phyloP scores from a whole-genome alignment of 2,329 filamentous ascomycete genomes.

The Alternaria novae-zelandiae region DNA sequence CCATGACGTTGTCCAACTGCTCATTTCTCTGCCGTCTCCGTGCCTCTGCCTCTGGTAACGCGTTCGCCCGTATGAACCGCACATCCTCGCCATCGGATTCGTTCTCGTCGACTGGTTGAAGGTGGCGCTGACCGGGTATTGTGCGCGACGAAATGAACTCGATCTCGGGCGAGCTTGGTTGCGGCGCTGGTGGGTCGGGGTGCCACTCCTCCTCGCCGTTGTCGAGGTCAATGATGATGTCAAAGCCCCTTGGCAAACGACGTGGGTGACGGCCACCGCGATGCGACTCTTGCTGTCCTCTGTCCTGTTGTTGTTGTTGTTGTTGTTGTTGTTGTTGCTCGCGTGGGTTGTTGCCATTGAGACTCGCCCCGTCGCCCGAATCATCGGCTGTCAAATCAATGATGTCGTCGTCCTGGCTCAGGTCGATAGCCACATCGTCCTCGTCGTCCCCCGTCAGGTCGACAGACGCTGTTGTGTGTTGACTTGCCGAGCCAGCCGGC shows the following conservation, averaged over 20 bases:
- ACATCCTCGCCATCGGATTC: slow-evolving; percentile 37
- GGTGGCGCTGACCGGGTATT: slow-evolving; percentile 27
- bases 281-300: slow-evolving; percentile 1
- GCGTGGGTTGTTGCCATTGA: slow-evolving; percentile 2
- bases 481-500: slow-evolving; percentile 51
- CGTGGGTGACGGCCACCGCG: slow-evolving; percentile 22
- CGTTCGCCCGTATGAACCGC: slow-evolving; percentile 35
- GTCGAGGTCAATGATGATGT: slow-evolving; percentile 53
- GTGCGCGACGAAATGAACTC: slow-evolving; percentile 53
- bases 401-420: slow-evolving; percentile 18
- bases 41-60: slow-evolving; percentile 28
- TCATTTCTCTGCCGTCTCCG: slow-evolving; percentile 16
- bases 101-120: slow-evolving; percentile 2
- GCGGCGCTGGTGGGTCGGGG: slow-evolving; percentile 30
- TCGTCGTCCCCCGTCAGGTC: slow-evolving; percentile 46
- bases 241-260: slow-evolving; percentile 50
- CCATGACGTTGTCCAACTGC: slow-evolving; percentile 26
- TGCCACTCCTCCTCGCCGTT: slow-evolving; percentile 32
- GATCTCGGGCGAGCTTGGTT: slow-evolving; percentile 54
- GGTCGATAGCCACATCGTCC: slow-evolving; percentile 20
- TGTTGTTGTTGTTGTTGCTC: neutral
- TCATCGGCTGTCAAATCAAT: slow-evolving; percentile 45
- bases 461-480: slow-evolving; percentile 35
- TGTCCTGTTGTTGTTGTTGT: neutral
- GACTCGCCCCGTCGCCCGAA: slow-evolving; percentile 23